These are phyloP conservation scores for Colletotrichum siamense DNA, from an alignment of 2,329 filamentous ascomycete species.

Conservation along the genomic window DNA sequence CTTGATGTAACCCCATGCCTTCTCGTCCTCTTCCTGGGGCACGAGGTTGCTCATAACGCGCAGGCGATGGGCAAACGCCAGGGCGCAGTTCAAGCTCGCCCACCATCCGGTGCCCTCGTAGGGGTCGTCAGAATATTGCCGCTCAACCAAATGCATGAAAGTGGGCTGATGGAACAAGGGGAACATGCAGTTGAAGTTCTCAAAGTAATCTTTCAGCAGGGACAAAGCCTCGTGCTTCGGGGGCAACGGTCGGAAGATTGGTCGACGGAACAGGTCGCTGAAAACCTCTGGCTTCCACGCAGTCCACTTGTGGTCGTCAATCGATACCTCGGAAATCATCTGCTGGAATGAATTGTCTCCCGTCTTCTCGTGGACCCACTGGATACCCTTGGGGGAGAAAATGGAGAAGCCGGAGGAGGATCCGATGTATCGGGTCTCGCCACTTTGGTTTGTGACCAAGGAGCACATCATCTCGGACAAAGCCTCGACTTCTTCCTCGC, in stretches of 20 bases:
- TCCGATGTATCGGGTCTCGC: slow-evolving; percentile 95
- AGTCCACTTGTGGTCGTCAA: slow-evolving; percentile 94
- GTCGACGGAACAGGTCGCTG: slow-evolving; percentile 85
- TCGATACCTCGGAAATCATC: slow-evolving; percentile 91
- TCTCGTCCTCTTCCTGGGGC: slow-evolving; percentile 88
- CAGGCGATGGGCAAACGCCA: slow-evolving; percentile 92
- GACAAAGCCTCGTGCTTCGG: slow-evolving; percentile 87
- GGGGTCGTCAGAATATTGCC: slow-evolving; percentile 90
- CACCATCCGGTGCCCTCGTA: slow-evolving; percentile 98
- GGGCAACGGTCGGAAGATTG: slow-evolving; percentile 83
- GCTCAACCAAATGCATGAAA: slow-evolving; percentile 96
- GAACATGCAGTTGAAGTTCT: slow-evolving; percentile 99
- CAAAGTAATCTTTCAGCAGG: slow-evolving; percentile 91
- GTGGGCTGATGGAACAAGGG: slow-evolving; percentile 97
- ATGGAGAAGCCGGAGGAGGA: slow-evolving; percentile 98
- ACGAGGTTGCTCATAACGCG: slow-evolving; percentile 96
- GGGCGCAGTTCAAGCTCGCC: slow-evolving; percentile 91
- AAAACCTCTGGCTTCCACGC: slow-evolving; percentile 99
- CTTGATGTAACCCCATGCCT: slow-evolving; percentile 95
- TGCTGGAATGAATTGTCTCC: slow-evolving; percentile 94
- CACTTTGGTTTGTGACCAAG: slow-evolving; percentile 90
- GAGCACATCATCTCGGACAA: slow-evolving; percentile 99
- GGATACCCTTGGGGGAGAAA: slow-evolving; percentile 96
- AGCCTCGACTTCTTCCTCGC: slow-evolving; percentile 78
- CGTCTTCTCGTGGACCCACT: slow-evolving; percentile 98